phyloP scores from a whole-genome alignment of 2,329 filamentous ascomycete species.

The Xylariaceae sp. region DNA sequence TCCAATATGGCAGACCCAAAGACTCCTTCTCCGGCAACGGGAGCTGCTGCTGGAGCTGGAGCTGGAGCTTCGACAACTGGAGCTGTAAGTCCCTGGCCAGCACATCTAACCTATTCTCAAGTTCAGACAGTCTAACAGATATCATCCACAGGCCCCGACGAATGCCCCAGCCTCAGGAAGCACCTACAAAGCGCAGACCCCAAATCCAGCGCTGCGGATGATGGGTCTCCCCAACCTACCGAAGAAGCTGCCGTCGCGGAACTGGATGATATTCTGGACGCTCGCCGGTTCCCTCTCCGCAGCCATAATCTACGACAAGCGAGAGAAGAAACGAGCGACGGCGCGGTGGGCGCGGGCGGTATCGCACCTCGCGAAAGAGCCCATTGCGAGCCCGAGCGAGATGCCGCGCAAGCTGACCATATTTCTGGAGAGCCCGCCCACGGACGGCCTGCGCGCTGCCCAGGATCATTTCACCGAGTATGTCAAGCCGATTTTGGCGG shows the following conservation, averaged over 20 bases:
- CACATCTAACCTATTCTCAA: background rate
- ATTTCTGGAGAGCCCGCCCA: slow-evolving; percentile 84
- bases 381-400: slow-evolving; percentile 68
- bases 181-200: slow-evolving; percentile 52
- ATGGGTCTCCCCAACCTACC: slow-evolving; percentile 86
- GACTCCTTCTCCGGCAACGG: slow-evolving; percentile 11
- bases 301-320: slow-evolving; percentile 88
- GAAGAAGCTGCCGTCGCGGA: slow-evolving; percentile 86
- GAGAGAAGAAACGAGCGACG: slow-evolving; percentile 84
- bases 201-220: slow-evolving; percentile 77
- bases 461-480: slow-evolving; percentile 97
- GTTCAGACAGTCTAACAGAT: background rate
- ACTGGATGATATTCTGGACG: slow-evolving; percentile 95
- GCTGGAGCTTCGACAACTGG: background rate
- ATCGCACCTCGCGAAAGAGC: slow-evolving; percentile 80
- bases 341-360: slow-evolving; percentile 87
- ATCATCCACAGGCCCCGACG: slow-evolving; percentile 6
- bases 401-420: slow-evolving; percentile 86
- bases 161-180: slow-evolving; percentile 37
- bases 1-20: slow-evolving; percentile 33
- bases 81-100: background rate
- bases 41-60: background rate
- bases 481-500: slow-evolving; percentile 88
- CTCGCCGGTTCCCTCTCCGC: slow-evolving; percentile 78
- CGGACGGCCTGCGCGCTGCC: slow-evolving; percentile 81